These are phyloP conservation scores for Cymodocea nodosa DNA, from an alignment of 116 monocot species.

Conservation along the genomic window DNA sequence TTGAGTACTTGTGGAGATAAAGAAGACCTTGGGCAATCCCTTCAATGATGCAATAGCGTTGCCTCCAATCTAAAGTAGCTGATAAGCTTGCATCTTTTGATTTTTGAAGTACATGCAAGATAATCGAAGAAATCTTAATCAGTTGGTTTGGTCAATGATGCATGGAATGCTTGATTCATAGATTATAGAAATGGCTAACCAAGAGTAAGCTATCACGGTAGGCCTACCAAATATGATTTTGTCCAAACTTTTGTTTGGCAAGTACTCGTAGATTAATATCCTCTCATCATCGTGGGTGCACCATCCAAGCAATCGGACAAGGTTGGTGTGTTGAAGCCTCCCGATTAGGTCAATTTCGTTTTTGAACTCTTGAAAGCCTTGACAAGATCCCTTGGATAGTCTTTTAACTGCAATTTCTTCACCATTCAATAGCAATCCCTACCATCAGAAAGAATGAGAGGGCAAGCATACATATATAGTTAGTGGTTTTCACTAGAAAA, in stretches of 20 bases:
- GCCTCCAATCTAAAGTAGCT: conserved; percentile 2
- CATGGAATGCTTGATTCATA: not conserved
- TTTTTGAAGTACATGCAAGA: not conserved
- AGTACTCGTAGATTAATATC: conserved; percentile 13
- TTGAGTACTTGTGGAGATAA: conserved; percentile 68
- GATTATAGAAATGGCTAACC: not conserved
- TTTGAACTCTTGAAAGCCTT: conserved; percentile 15
- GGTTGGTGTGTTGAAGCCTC: conserved; percentile 9
- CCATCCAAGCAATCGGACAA: conserved; percentile 8
- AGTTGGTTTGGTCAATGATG: no score
- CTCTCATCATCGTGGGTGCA: conserved; percentile 9
- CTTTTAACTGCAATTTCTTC: conserved; percentile 16
- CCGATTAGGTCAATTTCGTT: conserved; percentile 10
- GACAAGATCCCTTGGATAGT: conserved; percentile 4
- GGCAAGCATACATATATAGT: no score
- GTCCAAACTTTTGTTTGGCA: not conserved
- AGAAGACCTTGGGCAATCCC: conserved; percentile 59
- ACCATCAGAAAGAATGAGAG: not conserved
- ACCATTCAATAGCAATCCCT: conserved; percentile 11
- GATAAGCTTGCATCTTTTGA: conserved; percentile 7
- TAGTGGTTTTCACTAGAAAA: no score
- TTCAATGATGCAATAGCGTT: conserved; percentile 15
- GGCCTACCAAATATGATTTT: conserved; percentile 13
- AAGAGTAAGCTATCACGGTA: no score
- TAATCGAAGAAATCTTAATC: not conserved